phyloP scores from a whole-genome alignment of 768 basidiomycete species.

The Pleurotus eryngii region DNA sequence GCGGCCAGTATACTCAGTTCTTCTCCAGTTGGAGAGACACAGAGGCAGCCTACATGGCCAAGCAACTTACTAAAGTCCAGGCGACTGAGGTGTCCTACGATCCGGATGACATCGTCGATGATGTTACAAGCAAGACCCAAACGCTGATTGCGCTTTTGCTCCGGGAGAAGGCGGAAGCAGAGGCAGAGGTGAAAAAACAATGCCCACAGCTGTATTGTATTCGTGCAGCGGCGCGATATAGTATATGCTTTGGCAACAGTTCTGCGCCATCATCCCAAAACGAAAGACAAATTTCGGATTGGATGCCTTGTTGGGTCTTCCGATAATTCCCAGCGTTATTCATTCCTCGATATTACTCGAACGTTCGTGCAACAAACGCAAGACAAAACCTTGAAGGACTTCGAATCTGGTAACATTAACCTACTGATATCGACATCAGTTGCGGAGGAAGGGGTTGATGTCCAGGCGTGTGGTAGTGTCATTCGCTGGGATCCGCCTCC shows the following conservation, averaged over 20 bases:
- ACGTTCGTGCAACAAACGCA: conserved; percentile 49
- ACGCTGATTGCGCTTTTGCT: conserved; percentile 53
- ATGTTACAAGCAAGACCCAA: conserved; percentile 55
- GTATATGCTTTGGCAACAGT: conserved; percentile 66
- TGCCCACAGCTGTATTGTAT: conserved; percentile 68
- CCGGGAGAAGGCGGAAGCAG: conserved; percentile 47
- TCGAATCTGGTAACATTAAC: conserved; percentile 67
- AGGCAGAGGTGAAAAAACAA: conserved; percentile 43
- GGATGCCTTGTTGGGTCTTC: conserved; percentile 69
- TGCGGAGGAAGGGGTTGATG: conserved; percentile 86
- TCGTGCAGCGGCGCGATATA: conserved; percentile 73
- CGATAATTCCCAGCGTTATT: conserved; percentile 48
- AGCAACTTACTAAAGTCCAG: conserved; percentile 42
- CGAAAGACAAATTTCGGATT: conserved; percentile 45
- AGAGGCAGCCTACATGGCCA: conserved; percentile 62
- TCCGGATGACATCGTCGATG: conserved; percentile 46
- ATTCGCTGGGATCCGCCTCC: conserved; percentile 75
- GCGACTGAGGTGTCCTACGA: conserved; percentile 46
- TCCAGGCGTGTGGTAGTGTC: conserved; percentile 77
- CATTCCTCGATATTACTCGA: conserved; percentile 71
- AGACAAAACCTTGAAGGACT: conserved; percentile 57
- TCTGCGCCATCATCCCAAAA: conserved; percentile 55
- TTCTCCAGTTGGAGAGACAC: conserved; percentile 48
- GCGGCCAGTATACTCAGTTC: conserved; percentile 32
- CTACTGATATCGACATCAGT: conserved; percentile 74